Conservation (phyloP, 495 filamentous ascomycete genomes). For the Venustampulla echinocandica region DNA sequence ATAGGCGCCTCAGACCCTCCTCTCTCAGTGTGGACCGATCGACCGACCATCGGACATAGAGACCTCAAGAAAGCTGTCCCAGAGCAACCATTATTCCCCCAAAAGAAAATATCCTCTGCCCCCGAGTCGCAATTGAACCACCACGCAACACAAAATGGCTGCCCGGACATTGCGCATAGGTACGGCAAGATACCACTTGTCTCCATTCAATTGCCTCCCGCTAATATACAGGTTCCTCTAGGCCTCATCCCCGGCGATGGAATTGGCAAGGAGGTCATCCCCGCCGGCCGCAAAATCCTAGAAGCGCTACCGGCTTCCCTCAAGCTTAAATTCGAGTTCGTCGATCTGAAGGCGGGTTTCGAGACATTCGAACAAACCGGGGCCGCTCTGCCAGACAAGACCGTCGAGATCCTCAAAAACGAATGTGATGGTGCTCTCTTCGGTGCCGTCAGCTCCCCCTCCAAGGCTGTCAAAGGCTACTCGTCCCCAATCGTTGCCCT, state of each 20-base stretch:
- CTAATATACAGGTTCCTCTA: constrained; percentile 25
- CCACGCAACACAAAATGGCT: constrained; percentile 32
- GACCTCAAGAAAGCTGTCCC: no score
- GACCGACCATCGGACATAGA: no score
- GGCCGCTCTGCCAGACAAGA: constrained; percentile 78
- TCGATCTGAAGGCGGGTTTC: constrained; percentile 85
- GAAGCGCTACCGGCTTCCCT: constrained; percentile 79
- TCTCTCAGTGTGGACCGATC: no score
- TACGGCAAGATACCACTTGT: constrained; percentile 22
- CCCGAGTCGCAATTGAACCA: no score
- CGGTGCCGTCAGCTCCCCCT: constrained; percentile 90
- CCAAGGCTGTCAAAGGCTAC: constrained; percentile 83
- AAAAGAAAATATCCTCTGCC: no score
- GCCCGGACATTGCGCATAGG: constrained; percentile 53
- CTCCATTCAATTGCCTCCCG: constrained; percentile 4
- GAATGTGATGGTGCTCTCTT: constrained; percentile 96
- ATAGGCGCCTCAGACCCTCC: no score
- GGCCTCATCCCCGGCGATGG: constrained; percentile 97
- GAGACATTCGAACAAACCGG: constrained; percentile 87
- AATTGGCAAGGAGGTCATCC: constrained; percentile 97
- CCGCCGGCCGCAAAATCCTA: constrained; percentile 81
- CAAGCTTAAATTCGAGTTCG: constrained; percentile 85
- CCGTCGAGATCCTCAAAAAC: constrained; percentile 70
- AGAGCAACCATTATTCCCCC: no score
- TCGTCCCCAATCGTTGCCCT: constrained; percentile 95